Percentiles rank a stretch among this genome's conserved stretches.
phyloP scores from a whole-genome alignment of 2,329 filamentous ascomycete species.

The Knufia fluminis region DNA sequence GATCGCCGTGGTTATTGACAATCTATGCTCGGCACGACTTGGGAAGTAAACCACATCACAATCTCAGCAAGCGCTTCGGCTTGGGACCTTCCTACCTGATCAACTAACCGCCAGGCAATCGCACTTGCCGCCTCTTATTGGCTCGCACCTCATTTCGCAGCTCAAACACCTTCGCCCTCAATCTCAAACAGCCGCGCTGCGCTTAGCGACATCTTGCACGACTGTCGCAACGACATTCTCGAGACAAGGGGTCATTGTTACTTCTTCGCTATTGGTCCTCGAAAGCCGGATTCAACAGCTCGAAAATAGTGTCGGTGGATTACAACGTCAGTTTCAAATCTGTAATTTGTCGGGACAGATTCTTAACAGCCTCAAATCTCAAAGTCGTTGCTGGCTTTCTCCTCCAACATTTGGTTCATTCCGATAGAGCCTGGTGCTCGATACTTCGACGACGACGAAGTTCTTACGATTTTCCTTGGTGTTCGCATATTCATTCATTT shows the following conservation, averaged over 20 bases:
- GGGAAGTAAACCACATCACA: neutral
- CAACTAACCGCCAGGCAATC: neutral
- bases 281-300: neutral
- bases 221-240: neutral
- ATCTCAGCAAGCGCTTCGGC: constrained; percentile 3
- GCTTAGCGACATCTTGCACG: neutral
- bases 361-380: neutral
- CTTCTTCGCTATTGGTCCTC: neutral
- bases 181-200: constrained; percentile 8
- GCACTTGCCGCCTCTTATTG: neutral
- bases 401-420: neutral
- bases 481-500: neutral
- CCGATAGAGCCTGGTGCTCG: constrained; percentile 6
- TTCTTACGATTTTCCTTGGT: neutral
- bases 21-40: neutral
- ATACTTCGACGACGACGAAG: neutral
- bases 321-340: too few species aligned
- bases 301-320: neutral
- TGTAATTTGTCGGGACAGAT: neutral
- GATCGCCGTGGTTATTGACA: neutral
- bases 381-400: neutral
- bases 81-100: neutral
- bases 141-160: neutral
- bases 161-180: neutral
- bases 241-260: neutral